Evolutionary conservation across 2,329 filamentous ascomycete species (phyloP).

Genomic region (Alternaria consortialis): DNA sequence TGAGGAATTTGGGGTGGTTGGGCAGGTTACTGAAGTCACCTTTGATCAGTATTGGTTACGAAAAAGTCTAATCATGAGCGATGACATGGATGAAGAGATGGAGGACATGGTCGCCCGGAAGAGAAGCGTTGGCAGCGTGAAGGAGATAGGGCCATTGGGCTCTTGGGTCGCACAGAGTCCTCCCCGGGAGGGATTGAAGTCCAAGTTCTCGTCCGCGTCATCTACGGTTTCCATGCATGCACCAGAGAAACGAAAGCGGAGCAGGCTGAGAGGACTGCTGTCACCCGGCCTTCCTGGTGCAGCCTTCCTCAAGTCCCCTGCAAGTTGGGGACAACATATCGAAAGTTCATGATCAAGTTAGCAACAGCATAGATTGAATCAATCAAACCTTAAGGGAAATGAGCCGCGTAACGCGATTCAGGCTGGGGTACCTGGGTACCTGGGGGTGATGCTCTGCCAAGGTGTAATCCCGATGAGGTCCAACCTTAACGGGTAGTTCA

Average conservation of each 20-base stretch:
- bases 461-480: conserved; percentile 3
- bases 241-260: conserved; percentile 30
- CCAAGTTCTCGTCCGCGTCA: conserved; percentile 36
- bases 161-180: conserved; percentile 13
- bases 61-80: conserved; percentile 2
- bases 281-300: conserved; percentile 32
- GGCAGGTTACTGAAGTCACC: conserved; percentile 35
- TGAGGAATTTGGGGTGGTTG: conserved; percentile 50
- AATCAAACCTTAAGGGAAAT: conserved; percentile 27
- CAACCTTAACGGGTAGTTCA: conserved; percentile 16
- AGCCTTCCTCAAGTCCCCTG: conserved; percentile 23
- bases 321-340: conserved; percentile 19
- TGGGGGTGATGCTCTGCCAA: background rate
- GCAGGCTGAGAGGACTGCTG: conserved; percentile 33
- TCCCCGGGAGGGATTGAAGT: conserved; percentile 19
- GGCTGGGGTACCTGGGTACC: background rate
- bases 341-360: conserved; percentile 19
- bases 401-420: conserved; percentile 7
- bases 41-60: conserved; percentile 46
- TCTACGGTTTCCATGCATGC: conserved; percentile 25
- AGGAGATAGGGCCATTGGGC: conserved; percentile 18
- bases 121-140: conserved; percentile 17
- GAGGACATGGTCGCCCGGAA: conserved; percentile 3
- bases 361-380: conserved; percentile 17
- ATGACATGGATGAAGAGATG: background rate